Conservation (phyloP, 2,329 filamentous ascomycete genomes). For the Apiospora arundinis region DNA sequence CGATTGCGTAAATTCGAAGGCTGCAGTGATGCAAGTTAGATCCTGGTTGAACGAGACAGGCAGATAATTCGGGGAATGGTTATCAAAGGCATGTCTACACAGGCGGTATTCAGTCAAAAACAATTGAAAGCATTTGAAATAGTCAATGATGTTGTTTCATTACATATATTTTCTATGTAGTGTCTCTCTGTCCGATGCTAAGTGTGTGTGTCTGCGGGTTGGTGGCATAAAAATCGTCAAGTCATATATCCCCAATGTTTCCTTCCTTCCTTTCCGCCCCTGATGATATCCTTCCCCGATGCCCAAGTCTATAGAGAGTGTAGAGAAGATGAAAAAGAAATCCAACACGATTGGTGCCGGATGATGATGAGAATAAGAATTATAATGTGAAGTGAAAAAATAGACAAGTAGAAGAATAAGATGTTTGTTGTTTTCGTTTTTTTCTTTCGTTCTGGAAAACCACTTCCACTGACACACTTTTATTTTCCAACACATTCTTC, state of each 20-base stretch:
- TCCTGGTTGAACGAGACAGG: too few species aligned
- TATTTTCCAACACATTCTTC: not conserved
- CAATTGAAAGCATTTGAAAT: not conserved
- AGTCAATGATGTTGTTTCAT: not conserved
- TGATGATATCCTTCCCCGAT: not conserved
- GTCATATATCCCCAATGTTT: not conserved
- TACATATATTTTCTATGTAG: not conserved
- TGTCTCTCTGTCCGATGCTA: not conserved
- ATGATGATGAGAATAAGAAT: not conserved
- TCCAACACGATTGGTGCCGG: not conserved
- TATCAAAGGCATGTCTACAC: not conserved
- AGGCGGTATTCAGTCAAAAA: too few species aligned
- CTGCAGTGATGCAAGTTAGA: too few species aligned
- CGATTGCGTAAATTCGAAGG: not conserved
- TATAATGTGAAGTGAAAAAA: slow-evolving; percentile 1
- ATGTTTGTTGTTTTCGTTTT: not conserved
- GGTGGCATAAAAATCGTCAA: slow-evolving; percentile 1
- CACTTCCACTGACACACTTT: not conserved
- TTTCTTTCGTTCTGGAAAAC: not conserved
- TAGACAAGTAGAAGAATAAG: not conserved
- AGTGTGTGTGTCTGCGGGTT: not conserved
- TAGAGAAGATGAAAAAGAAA: not conserved
- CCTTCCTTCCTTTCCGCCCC: not conserved
- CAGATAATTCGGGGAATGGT: too few species aligned
- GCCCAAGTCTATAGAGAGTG: slow-evolving; percentile 2